These are phyloP conservation scores for Fusarium luffae DNA, from an alignment of 2,329 filamentous ascomycete species.

Conservation along the genomic window DNA sequence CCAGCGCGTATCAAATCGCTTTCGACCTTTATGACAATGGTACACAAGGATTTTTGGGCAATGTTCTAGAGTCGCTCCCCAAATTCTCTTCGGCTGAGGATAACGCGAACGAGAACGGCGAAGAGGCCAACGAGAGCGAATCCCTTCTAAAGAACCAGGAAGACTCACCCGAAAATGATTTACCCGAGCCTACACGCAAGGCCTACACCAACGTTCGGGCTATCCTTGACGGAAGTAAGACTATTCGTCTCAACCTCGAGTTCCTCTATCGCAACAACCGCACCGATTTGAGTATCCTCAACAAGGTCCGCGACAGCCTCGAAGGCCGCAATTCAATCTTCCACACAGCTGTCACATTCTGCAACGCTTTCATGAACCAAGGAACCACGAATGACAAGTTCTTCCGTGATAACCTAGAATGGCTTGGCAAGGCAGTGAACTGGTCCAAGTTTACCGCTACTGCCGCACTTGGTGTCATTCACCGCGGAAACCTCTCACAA, in stretches of 20 bases:
- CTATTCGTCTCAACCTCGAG: slow-evolving; percentile 93
- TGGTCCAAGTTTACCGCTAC: slow-evolving; percentile 99
- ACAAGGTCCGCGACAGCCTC: slow-evolving; percentile 95
- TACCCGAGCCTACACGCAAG: slow-evolving; percentile 65
- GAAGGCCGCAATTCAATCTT: slow-evolving; percentile 98
- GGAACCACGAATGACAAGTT: slow-evolving; percentile 98
- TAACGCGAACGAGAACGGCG: slow-evolving; percentile 55
- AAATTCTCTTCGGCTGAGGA: neutral
- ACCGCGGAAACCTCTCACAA: slow-evolving; percentile 93
- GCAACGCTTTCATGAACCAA: slow-evolving; percentile 99
- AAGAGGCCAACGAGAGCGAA: slow-evolving; percentile 58
- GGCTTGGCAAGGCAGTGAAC: slow-evolving; percentile 98
- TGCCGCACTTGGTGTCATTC: slow-evolving; percentile 94
- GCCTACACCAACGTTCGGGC: slow-evolving; percentile 72
- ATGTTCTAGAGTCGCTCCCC: slow-evolving; percentile 82
- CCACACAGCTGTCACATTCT: slow-evolving; percentile 96
- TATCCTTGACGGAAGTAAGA: slow-evolving; percentile 88
- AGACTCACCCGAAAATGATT: slow-evolving; percentile 65
- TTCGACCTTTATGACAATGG: slow-evolving; percentile 99
- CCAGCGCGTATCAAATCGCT: slow-evolving; percentile 95
- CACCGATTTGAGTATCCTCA: slow-evolving; percentile 89
- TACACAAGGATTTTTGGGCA: slow-evolving; percentile 94
- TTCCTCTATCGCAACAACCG: slow-evolving; percentile 97
- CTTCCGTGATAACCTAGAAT: slow-evolving; percentile 97
- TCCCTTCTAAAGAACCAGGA: slow-evolving; percentile 62